phyloP scores from a whole-genome alignment of 2,329 filamentous ascomycete genomes.

The Penicillium sp. region DNA sequence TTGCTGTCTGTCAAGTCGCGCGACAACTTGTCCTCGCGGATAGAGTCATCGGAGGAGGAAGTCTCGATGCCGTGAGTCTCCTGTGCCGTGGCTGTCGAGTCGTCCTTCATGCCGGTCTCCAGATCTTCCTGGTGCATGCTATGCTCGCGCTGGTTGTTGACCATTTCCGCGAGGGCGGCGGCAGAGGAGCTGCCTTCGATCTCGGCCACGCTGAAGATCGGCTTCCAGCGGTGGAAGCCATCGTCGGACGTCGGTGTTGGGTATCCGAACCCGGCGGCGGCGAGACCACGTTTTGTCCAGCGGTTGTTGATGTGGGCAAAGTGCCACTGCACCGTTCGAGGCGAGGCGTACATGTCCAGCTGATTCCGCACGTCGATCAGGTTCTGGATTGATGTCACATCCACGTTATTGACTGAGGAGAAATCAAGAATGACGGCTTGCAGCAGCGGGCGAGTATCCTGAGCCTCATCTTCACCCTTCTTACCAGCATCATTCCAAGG shows the following conservation, averaged over 20 bases:
- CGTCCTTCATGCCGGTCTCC: slow-evolving; percentile 31
- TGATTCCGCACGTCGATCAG: slow-evolving; percentile 94
- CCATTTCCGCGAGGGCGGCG: slow-evolving; percentile 61
- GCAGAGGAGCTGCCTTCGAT: slow-evolving; percentile 68
- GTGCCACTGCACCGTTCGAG: slow-evolving; percentile 87
- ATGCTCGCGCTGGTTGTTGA: slow-evolving; percentile 52
- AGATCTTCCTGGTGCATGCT: slow-evolving; percentile 23
- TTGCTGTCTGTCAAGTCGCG: slow-evolving; percentile 48
- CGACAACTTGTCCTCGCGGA: slow-evolving; percentile 37
- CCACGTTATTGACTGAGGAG: slow-evolving; percentile 86
- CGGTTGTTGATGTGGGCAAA: slow-evolving; percentile 89
- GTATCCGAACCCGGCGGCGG: slow-evolving; percentile 81
- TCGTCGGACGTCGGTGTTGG: slow-evolving; percentile 56
- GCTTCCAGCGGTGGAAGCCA: slow-evolving; percentile 70
- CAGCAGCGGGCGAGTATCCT: slow-evolving; percentile 60
- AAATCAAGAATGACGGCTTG: slow-evolving; percentile 94
- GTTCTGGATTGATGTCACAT: slow-evolving; percentile 86
- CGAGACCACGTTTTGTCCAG: slow-evolving; percentile 89
- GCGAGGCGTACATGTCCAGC: slow-evolving; percentile 75
- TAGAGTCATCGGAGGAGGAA: slow-evolving; percentile 26
- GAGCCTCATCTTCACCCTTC: slow-evolving; percentile 47
- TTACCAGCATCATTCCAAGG: slow-evolving; percentile 95
- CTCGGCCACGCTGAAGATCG: slow-evolving; percentile 91
- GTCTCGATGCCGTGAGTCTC: slow-evolving; percentile 30
- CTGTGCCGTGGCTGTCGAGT: slow-evolving; percentile 28